Base-by-base conservation (phyloP, 2,329 filamentous ascomycete genomes). In the Trichoderma simmonsii region DNA sequence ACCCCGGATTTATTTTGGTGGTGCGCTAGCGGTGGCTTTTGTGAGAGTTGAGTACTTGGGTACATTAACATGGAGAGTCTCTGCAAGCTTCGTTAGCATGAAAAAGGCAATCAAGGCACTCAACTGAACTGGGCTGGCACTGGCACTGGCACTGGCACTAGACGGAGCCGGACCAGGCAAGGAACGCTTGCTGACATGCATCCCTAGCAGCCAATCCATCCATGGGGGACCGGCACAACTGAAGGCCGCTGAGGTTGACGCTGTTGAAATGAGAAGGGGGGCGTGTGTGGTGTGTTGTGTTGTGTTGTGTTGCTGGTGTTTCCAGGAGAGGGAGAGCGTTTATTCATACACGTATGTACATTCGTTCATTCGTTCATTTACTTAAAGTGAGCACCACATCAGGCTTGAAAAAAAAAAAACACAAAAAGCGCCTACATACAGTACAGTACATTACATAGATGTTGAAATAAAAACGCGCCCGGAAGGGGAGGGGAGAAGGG, bases 161-260 rank as follows among this genome's bases (percentile, higher is more conserved):
- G 43, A 70, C 57, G 67, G 51, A 48, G 56, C 65, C 56, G 39
- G 67, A 68, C 67, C 64, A 57, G 71, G 65, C 71, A 72, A 72
- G 71, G 71, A 69, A 72, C 64, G 71, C 64, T 72, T 69, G 71
- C 71, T 72, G 66, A 73, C 72, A 74, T 74, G 67, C 68, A 73
- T 72, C 64, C 71, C 71, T 72, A 69, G 71, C 64, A 54, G 36
- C 66, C 61, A 76, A 48, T 74, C 70, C 72, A 72, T 67, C 36
- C 39, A 43, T 43, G 15, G 66, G 61, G 15, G 66, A 60, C 72
- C 36, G 61, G 63, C 18, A 61, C 24, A 57, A 76, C 72, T 69
- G 68, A 57, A 60, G 43, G 39, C 34, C 21, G n/a, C 43, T 21
- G 43, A 21, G 43, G n/a, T n/a, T 43, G 39, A n/a, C 18, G 39